Evolutionary conservation across 2,329 filamentous ascomycete species (phyloP).

Genomic region (Arachnomyces sp.): DNA sequence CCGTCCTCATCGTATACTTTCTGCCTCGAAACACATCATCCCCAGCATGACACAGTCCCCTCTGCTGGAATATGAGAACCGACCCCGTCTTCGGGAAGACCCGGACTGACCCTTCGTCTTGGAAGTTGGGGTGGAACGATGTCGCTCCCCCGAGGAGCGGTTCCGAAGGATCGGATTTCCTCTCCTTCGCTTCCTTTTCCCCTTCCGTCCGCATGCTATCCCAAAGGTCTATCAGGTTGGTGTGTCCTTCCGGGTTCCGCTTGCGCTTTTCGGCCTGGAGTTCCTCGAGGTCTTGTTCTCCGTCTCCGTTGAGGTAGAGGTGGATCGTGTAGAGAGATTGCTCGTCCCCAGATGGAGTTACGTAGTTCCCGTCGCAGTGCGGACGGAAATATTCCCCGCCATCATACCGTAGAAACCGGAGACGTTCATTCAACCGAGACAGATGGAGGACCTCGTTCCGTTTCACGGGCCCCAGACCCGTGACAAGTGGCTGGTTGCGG

Average conservation of each 20-base stretch:
- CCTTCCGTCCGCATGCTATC: slow-evolving; percentile 6
- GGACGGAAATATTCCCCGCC: slow-evolving; percentile 64
- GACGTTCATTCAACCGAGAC: slow-evolving; percentile 56
- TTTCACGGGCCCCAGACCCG: slow-evolving; percentile 37
- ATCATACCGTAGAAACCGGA: slow-evolving; percentile 67
- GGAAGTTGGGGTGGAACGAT: slow-evolving; percentile 33
- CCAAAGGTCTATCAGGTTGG: slow-evolving; percentile 11
- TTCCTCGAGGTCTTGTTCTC: slow-evolving; percentile 26
- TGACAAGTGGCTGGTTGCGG: slow-evolving; percentile 31
- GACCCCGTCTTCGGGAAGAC: slow-evolving; percentile 45
- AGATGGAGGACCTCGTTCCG: slow-evolving; percentile 31
- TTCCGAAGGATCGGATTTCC: slow-evolving; percentile 6
- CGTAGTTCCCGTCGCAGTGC: slow-evolving; percentile 61
- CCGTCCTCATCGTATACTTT: slow-evolving; percentile 50
- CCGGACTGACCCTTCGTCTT: slow-evolving; percentile 27
- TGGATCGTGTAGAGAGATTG: slow-evolving; percentile 48
- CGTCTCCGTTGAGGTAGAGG: slow-evolving; percentile 45
- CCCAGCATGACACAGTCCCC: slow-evolving; percentile 44
- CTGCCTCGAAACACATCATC: slow-evolving; percentile 46
- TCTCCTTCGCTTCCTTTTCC: slow-evolving; percentile 8
- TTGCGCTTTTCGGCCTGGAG: slow-evolving; percentile 12
- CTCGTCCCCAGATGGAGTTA: slow-evolving; percentile 44
- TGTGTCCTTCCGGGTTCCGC: slow-evolving; percentile 11
- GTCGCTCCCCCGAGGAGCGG: slow-evolving; percentile 49
- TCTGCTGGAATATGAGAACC: slow-evolving; percentile 50